Conservation (phyloP, 441 rosid species). For the Erodium trifolium region DNA sequence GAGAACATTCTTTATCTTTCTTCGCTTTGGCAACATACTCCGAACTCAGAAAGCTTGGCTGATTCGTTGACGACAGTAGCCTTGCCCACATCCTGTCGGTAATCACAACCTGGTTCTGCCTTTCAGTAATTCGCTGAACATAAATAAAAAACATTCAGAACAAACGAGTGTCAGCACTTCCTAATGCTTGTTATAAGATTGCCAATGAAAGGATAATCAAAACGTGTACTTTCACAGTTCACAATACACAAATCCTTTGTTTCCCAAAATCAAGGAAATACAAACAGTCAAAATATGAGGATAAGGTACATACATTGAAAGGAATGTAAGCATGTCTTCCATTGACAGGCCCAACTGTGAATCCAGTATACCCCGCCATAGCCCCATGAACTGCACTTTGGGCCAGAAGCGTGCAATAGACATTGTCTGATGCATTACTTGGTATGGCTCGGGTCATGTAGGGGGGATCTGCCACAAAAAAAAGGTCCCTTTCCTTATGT, state of each 20-base stretch:
- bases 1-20: slow-evolving; percentile 25
- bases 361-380: slow-evolving; percentile 99
- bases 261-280: no score
- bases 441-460: slow-evolving; percentile 98
- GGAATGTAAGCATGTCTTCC: slow-evolving; percentile 97
- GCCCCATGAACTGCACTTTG: slow-evolving; percentile 96
- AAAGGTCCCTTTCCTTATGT: not conserved
- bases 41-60: slow-evolving; percentile 67
- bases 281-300: not conserved
- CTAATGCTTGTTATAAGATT: not conserved
- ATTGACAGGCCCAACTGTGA: slow-evolving; percentile 73
- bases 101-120: slow-evolving; percentile 76
- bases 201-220: not conserved
- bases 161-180: no score
- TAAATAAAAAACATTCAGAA: not conserved
- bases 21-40: slow-evolving; percentile 38
- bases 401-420: slow-evolving; percentile 32
- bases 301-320: slow-evolving; percentile 37
- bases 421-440: slow-evolving; percentile 85
- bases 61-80: slow-evolving; percentile 27
- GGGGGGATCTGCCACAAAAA: slow-evolving; percentile 51
- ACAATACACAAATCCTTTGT: no score
- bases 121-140: slow-evolving; percentile 73
- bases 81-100: slow-evolving; percentile 29
- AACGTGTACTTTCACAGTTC: no score